phyloP scores from a whole-genome alignment of 306 rosid species.

The Datisca glomerata region DNA sequence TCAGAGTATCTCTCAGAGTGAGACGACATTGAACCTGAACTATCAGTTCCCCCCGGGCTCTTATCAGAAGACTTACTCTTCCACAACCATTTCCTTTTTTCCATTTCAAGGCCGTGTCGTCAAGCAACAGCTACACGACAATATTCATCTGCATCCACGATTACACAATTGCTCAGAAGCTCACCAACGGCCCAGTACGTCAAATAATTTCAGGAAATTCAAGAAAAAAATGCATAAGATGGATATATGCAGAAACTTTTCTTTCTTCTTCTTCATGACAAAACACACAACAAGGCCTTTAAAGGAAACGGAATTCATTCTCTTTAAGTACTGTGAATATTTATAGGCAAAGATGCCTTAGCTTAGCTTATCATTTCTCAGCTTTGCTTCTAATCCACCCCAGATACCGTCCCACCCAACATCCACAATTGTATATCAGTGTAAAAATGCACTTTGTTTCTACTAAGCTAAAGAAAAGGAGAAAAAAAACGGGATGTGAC shows the following conservation, averaged over 20 bases:
- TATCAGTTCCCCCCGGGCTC: slow-evolving; percentile 64
- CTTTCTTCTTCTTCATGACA: no score
- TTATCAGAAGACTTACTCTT: slow-evolving; percentile 70
- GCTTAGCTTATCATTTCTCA: slow-evolving; percentile 24
- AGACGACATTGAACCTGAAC: slow-evolving; percentile 84
- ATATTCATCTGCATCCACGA: no score
- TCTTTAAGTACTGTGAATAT: slow-evolving; percentile 14
- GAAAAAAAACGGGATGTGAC: slow-evolving; percentile 2
- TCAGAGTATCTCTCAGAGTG: slow-evolving; percentile 39
- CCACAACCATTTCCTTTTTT: slow-evolving; percentile 96
- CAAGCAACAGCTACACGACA: slow-evolving; percentile 24
- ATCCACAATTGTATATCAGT: slow-evolving; percentile 5
- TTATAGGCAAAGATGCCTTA: slow-evolving; percentile 10
- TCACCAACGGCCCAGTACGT: no score
- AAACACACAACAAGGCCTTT: no score
- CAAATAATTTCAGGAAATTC: no score
- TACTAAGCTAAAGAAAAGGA: slow-evolving; percentile 1
- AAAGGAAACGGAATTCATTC: slow-evolving; percentile 14
- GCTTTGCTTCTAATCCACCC: slow-evolving; percentile 33
- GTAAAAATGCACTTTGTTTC: slow-evolving; percentile 11
- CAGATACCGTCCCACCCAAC: slow-evolving; percentile 17
- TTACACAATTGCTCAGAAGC: no score
- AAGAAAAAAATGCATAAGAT: no score
- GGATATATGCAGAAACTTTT: no score
- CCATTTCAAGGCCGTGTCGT: slow-evolving; percentile 34